Percentiles rank a stretch among this genome's conserved stretches.
Evolutionary conservation across 2,329 filamentous ascomycete species (phyloP).

Genomic region (Exophiala viscosa): DNA sequence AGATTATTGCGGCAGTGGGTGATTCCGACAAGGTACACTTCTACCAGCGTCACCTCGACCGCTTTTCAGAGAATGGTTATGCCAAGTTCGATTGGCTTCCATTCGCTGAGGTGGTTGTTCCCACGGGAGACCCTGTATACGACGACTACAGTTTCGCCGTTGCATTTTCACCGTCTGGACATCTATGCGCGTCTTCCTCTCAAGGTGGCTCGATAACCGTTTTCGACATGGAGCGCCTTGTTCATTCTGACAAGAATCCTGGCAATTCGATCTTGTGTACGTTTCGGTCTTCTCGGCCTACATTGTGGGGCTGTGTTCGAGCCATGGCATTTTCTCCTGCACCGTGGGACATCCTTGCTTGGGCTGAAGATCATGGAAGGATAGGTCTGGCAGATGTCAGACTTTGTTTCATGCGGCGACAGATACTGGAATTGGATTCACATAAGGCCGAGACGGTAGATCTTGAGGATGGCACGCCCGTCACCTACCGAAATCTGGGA

Average conservation of each 20-base stretch:
- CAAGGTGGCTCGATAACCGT: constrained; percentile 48
- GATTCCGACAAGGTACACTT: constrained; percentile 86
- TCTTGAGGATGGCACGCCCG: constrained; percentile 27
- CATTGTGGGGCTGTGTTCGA: constrained; percentile 73
- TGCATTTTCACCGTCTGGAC: constrained; percentile 48
- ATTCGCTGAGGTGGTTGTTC: constrained; percentile 38
- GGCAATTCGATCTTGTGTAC: constrained; percentile 60
- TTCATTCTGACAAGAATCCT: constrained; percentile 21
- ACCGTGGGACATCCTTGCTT: constrained; percentile 84
- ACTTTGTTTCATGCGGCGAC: constrained; percentile 43
- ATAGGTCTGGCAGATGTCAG: constrained; percentile 48
- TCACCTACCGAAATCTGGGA: constrained; percentile 20
- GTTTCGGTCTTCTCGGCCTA: constrained; percentile 73
- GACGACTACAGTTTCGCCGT: constrained; percentile 48
- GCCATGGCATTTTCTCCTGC: constrained; percentile 90
- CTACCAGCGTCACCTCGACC: constrained; percentile 54
- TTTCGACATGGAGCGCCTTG: constrained; percentile 38
- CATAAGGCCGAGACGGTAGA: constrained; percentile 22
- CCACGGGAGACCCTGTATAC: constrained; percentile 39
- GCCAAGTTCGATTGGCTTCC: constrained; percentile 41
- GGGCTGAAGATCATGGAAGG: constrained; percentile 76
- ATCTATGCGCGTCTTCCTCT: constrained; percentile 49
- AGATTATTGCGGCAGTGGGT: constrained; percentile 74
- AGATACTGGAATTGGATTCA: constrained; percentile 36
- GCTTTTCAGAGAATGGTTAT: constrained; percentile 24